Conservation (phyloP, 257 asterid species). For the Handroanthus guayacan region DNA sequence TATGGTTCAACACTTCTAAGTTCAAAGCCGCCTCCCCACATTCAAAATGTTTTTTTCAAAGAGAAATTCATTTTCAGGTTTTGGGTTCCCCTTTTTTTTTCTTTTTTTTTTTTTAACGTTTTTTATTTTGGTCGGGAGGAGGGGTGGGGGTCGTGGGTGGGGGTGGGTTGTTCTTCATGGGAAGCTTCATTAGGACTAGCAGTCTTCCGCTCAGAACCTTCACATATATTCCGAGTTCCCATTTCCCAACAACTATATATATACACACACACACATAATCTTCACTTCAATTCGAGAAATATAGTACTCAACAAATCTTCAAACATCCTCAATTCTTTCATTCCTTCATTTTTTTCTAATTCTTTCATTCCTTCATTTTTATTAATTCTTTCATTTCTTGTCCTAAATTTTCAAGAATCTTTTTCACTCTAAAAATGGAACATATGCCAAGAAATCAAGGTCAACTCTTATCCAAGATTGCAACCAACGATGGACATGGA, state of each 20-base stretch:
- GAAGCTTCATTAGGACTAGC: conserved; percentile 20
- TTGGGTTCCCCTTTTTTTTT: neutral
- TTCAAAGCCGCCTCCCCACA: conserved; percentile 26
- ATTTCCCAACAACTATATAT: conserved; percentile 12
- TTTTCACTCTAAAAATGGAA: conserved; percentile 34
- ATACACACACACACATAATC: neutral
- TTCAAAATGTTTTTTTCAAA: conserved; percentile 12
- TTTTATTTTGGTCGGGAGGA: neutral
- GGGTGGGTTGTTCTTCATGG: neutral
- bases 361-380: conserved; percentile 11
- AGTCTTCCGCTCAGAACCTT: conserved; percentile 22
- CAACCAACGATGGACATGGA: conserved; percentile 71
- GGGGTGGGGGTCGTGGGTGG: neutral
- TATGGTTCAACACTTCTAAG: neutral
- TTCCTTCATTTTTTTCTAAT: conserved; percentile 1
- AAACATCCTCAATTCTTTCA: neutral
- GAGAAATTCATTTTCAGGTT: neutral
- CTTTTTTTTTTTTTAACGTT: neutral
- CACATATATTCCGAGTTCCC: conserved; percentile 10
- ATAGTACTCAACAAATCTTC: conserved; percentile 13
- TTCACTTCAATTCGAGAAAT: conserved; percentile 22
- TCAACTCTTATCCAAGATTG: conserved; percentile 56
- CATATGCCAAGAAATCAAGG: conserved; percentile 28
- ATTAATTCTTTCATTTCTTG: neutral
- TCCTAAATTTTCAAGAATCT: neutral